Evolutionary conservation across 345 rosid species (phyloP).

Genomic region (Gossypium stocksii): DNA sequence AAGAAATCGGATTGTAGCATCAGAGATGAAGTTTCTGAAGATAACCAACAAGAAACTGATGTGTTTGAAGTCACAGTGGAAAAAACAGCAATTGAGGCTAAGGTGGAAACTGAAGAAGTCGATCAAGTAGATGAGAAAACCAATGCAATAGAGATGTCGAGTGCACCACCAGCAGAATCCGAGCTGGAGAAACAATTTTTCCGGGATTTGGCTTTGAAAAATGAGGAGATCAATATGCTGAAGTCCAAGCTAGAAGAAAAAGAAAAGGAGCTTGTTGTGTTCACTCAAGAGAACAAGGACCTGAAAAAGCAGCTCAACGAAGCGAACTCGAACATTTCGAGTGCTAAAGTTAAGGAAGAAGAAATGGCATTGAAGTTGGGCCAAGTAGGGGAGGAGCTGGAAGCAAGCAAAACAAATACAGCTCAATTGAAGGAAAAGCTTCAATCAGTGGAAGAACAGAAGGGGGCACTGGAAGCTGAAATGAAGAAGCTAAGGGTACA

Average conservation of each 20-base stretch:
- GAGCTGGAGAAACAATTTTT: conserved; percentile 30
- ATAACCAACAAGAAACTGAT: conserved; percentile 50
- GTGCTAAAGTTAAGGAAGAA: conserved; percentile 45
- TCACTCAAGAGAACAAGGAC: conserved; percentile 45
- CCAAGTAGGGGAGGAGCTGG: conserved; percentile 53
- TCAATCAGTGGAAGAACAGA: conserved; percentile 49
- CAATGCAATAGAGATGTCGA: conserved; percentile 16
- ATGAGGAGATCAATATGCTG: conserved; percentile 50
- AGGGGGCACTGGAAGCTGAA: conserved; percentile 61
- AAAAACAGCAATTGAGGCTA: conserved; percentile 31
- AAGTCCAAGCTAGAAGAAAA: conserved; percentile 55
- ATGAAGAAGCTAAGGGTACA: conserved; percentile 81
- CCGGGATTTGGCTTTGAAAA: conserved; percentile 35
- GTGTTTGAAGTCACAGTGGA: conserved; percentile 68
- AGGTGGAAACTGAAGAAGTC: conserved; percentile 19
- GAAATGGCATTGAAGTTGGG: conserved; percentile 40
- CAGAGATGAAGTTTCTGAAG: conserved; percentile 37
- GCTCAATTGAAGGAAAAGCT: conserved; percentile 46
- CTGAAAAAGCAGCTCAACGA: conserved; percentile 53
- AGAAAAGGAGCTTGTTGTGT: conserved; percentile 45
- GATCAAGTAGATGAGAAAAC: conserved; percentile 24
- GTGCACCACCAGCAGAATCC: conserved; percentile 17
- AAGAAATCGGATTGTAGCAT: conserved; percentile 17
- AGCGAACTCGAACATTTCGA: conserved; percentile 31
- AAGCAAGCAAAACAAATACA: conserved; percentile 44